A percentile compares a stretch with the other conserved stretches of the same genome.
phyloP scores from a whole-genome alignment of 1,139 yeast species.

The Kodamaea suecica region DNA sequence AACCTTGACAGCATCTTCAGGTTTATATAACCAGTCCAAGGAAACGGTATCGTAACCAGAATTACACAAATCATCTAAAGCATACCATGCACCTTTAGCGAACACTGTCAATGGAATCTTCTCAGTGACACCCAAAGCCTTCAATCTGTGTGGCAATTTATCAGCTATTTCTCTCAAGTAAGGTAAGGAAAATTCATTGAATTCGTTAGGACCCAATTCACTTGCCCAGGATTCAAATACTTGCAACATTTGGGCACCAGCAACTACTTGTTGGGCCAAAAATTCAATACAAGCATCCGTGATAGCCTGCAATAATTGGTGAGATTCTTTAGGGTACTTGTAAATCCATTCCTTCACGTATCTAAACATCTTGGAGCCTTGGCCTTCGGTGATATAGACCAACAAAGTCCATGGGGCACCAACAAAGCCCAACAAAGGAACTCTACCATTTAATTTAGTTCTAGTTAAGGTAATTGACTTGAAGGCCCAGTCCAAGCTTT shows the following conservation, averaged over 20 bases:
- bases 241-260: constrained; percentile 97
- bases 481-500: constrained; percentile 91
- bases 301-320: constrained; percentile 67
- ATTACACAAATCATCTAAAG: constrained; percentile 78
- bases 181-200: constrained; percentile 84
- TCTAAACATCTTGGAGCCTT: constrained; percentile 88
- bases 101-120: constrained; percentile 84
- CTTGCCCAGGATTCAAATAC: constrained; percentile 99
- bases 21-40: constrained; percentile 87
- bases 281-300: constrained; percentile 92
- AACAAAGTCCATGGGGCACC: constrained; percentile 98
- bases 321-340: constrained; percentile 70
- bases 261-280: constrained; percentile 89
- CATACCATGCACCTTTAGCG: constrained; percentile 98
- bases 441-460: constrained; percentile 78
- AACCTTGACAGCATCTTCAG: constrained; percentile 79
- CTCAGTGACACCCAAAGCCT: constrained; percentile 67
- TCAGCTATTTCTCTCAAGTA: constrained; percentile 74
- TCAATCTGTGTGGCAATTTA: constrained; percentile 64
- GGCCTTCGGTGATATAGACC: constrained; percentile 98
- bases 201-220: constrained; percentile 87
- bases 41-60: constrained; percentile 88
- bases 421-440: constrained; percentile 90
- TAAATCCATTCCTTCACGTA: constrained; percentile 92
- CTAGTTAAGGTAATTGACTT: constrained; percentile 88